Conservation (phyloP, 2,329 filamentous ascomycete genomes). For the Colletotrichum sansevieriae region DNA sequence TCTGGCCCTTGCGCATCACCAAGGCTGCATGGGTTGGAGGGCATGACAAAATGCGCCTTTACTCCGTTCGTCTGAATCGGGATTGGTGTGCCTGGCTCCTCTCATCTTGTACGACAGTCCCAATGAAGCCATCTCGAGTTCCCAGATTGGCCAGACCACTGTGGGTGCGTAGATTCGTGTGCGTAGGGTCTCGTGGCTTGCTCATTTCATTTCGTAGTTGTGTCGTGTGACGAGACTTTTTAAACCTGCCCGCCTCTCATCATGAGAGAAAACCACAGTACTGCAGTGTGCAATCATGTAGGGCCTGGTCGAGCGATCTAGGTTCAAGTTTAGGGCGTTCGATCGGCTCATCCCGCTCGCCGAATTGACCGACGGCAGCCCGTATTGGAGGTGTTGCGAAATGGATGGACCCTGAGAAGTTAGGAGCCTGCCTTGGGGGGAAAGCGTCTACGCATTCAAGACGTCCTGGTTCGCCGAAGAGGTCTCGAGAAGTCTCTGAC, state of each 20-base stretch:
- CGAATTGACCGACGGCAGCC: neutral
- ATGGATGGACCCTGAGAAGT: neutral
- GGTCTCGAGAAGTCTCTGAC: neutral
- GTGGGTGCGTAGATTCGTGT: conserved; percentile 3
- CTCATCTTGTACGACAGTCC: conserved; percentile 20
- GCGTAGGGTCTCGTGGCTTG: neutral
- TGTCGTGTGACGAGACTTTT: conserved; percentile 12
- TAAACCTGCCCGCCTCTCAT: neutral
- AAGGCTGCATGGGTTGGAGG: neutral
- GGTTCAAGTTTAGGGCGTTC: neutral
- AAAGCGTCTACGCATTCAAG: too few relatives aligned
- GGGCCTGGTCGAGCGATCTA: neutral
- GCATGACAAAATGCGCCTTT: neutral
- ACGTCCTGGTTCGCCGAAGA: neutral
- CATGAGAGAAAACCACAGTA: neutral
- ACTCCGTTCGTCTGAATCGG: neutral
- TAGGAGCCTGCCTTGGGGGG: neutral
- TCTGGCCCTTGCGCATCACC: neutral
- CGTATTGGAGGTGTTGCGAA: conserved; percentile 7
- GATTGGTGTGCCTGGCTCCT: conserved; percentile 34
- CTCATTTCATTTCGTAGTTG: neutral
- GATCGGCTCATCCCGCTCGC: neutral
- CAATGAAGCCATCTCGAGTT: neutral
- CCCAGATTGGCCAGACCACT: neutral
- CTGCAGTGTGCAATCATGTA: too few relatives aligned